Evolutionary conservation across 305 asterid genomes (phyloP).

Genomic region (Stenogyne calaminthoides): DNA sequence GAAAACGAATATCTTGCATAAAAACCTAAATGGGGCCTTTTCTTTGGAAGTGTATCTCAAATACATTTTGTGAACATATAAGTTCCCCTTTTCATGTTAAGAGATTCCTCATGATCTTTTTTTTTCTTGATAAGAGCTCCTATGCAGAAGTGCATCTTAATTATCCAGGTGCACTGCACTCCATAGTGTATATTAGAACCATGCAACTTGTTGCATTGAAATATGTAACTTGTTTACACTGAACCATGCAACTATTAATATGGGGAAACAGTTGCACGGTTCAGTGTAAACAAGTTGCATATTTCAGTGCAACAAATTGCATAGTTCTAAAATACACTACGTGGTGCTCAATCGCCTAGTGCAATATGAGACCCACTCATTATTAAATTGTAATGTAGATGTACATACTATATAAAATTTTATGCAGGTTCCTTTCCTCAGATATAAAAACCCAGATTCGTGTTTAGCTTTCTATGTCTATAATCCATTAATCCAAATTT

Average conservation of each 20-base stretch:
- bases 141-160: conserved; percentile 11
- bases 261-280: too few species aligned
- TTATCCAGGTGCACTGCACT: too few species aligned
- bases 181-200: too few species aligned
- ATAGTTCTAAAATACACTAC: too few species aligned
- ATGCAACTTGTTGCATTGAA: too few species aligned
- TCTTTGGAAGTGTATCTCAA: background rate
- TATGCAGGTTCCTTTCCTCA: background rate
- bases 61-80: background rate
- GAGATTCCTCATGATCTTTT: background rate
- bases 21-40: background rate
- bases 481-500: background rate
- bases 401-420: background rate
- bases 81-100: background rate
- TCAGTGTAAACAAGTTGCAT: too few species aligned
- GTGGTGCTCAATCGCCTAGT: too few species aligned
- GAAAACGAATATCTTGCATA: background rate
- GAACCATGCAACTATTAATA: too few species aligned
- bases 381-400: background rate
- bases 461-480: background rate
- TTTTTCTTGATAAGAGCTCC: conserved; percentile 11
- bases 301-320: too few species aligned
- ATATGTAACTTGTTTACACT: too few species aligned
- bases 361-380: too few species aligned
- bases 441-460: background rate